Evolutionary conservation across 2,329 filamentous ascomycete genomes (phyloP).

Genomic region (Fusarium cyanostomum): DNA sequence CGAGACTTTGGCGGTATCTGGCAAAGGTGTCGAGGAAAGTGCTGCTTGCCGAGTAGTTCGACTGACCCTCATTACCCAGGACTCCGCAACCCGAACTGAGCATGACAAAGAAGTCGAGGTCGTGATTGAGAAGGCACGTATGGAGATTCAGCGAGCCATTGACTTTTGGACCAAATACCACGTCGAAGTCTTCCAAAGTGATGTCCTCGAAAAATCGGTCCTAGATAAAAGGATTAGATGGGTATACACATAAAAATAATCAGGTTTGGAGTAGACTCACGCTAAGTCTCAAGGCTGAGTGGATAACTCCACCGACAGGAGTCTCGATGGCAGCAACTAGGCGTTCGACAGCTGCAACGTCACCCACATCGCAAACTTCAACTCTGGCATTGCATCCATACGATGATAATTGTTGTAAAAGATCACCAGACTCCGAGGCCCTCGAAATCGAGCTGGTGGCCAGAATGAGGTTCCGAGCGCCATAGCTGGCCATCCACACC

Average conservation of each 20-base stretch:
- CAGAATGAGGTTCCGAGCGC: slow-evolving; percentile 33
- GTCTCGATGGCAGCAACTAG: slow-evolving; percentile 25
- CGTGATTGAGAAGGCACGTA: slow-evolving; percentile 22
- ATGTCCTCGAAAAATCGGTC: slow-evolving; percentile 38
- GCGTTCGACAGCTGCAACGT: slow-evolving; percentile 26
- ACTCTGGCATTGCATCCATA: slow-evolving; percentile 37
- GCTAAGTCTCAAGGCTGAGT: slow-evolving; percentile 37
- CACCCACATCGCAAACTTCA: slow-evolving; percentile 35
- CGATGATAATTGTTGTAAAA: slow-evolving; percentile 35
- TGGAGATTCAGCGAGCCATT: slow-evolving; percentile 38
- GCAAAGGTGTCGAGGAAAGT: slow-evolving; percentile 39
- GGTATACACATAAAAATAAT: not conserved
- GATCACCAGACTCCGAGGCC: slow-evolving; percentile 26
- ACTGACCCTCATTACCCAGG: slow-evolving; percentile 35
- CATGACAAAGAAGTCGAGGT: slow-evolving; percentile 40
- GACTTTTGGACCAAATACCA: slow-evolving; percentile 37
- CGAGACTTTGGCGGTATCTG: slow-evolving; percentile 32
- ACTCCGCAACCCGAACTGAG: slow-evolving; percentile 37
- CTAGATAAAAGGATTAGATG: slow-evolving; percentile 17
- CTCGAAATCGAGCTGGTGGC: slow-evolving; percentile 32
- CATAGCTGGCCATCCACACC: slow-evolving; percentile 40
- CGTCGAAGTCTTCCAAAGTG: slow-evolving; percentile 31
- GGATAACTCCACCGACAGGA: slow-evolving; percentile 35
- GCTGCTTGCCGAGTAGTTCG: slow-evolving; percentile 36
- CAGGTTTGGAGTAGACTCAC: slow-evolving; percentile 18